A percentile compares a stretch with the other conserved stretches of the same genome.
Conservation (phyloP, 345 rosid genomes). For the Raphanus raphanistrum region DNA sequence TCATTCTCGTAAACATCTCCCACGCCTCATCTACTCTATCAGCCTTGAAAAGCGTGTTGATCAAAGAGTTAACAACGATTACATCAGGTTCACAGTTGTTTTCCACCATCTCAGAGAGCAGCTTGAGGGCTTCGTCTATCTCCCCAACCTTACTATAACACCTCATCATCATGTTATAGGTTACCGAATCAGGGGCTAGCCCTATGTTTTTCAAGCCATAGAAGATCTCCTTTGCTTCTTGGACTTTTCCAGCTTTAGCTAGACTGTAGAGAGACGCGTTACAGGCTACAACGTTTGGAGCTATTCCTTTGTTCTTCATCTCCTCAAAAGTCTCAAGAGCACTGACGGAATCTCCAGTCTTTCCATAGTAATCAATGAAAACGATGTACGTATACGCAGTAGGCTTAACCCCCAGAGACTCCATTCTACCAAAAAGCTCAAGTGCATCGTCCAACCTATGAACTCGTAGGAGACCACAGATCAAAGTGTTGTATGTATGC, state of each 20-base stretch:
- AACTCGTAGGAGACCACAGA: slow-evolving; percentile 69
- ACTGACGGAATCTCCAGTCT: slow-evolving; percentile 57
- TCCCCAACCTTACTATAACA: slow-evolving; percentile 75
- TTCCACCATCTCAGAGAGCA: slow-evolving; percentile 75
- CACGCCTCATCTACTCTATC: slow-evolving; percentile 75
- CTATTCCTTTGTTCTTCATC: slow-evolving; percentile 75
- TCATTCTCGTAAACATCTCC: slow-evolving; percentile 69
- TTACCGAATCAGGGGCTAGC: slow-evolving; percentile 75
- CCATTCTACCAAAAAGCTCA: slow-evolving; percentile 59
- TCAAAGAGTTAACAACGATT: slow-evolving; percentile 74
- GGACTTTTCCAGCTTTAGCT: slow-evolving; percentile 62
- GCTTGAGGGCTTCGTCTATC: slow-evolving; percentile 72
- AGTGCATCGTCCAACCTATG: slow-evolving; percentile 63
- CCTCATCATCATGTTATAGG: slow-evolving; percentile 97
- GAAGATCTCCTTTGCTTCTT: slow-evolving; percentile 75
- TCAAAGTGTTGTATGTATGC: slow-evolving; percentile 80
- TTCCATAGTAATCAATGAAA: slow-evolving; percentile 90
- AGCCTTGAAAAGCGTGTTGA: slow-evolving; percentile 75
- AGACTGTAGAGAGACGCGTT: slow-evolving; percentile 85
- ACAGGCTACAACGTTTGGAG: slow-evolving; percentile 80
- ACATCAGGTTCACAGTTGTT: slow-evolving; percentile 73
- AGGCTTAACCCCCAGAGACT: slow-evolving; percentile 61
- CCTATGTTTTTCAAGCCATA: slow-evolving; percentile 61
- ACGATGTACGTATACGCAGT: slow-evolving; percentile 80
- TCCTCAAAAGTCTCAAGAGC: slow-evolving; percentile 79